phyloP scores from a whole-genome alignment of 345 rosid species.

The Citrus hindsii region DNA sequence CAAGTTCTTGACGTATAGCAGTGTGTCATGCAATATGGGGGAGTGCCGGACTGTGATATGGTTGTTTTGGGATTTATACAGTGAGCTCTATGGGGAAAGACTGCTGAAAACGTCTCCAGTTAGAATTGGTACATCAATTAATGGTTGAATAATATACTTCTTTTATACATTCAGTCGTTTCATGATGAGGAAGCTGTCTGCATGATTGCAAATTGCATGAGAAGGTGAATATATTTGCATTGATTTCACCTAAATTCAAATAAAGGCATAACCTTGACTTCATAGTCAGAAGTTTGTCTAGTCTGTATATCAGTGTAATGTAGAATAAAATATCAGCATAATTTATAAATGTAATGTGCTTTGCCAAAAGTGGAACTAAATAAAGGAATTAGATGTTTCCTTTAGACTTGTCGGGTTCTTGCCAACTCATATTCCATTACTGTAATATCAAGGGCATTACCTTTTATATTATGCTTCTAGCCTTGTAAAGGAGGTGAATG shows the following conservation, averaged over 20 bases:
- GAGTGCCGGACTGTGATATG: neutral
- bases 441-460: neutral
- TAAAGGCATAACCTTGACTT: neutral
- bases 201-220: neutral
- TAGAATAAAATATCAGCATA: neutral
- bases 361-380: neutral
- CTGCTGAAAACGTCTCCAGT: neutral
- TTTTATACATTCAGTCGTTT: neutral
- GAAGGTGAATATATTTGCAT: slow-evolving; percentile 3
- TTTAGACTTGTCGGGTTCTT: neutral
- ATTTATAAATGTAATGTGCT: neutral
- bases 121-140: neutral
- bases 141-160: neutral
- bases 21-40: neutral
- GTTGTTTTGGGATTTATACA: neutral
- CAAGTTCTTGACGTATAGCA: slow-evolving; percentile 52
- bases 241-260: neutral
- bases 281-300: neutral
- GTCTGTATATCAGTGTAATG: neutral
- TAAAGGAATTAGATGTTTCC: neutral
- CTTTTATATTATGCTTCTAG: no score
- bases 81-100: neutral
- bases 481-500: no score
- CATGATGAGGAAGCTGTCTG: slow-evolving; percentile 3
- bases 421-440: neutral